Percentiles rank a stretch among this genome's conserved stretches.
These are phyloP conservation scores for Microbotryomycetes sp. DNA, from an alignment of 1,284 basidiomycete genomes.

Conservation along the genomic window DNA sequence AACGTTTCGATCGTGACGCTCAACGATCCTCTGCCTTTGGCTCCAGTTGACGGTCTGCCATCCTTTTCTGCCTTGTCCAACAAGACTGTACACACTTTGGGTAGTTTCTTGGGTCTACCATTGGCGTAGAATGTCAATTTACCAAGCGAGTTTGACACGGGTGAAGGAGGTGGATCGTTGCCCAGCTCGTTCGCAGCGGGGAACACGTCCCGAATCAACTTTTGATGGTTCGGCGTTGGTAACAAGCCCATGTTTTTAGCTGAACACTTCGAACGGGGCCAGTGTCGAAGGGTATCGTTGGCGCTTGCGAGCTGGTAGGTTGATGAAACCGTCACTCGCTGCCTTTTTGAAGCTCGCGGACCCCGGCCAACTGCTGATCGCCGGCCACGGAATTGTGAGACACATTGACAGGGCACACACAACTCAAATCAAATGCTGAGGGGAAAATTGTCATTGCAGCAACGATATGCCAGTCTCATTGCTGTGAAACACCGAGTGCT, in stretches of 20 bases:
- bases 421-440: too few species aligned
- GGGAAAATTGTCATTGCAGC: too few species aligned
- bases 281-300: too few species aligned
- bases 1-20: slow-evolving; percentile 82
- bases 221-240: slow-evolving; percentile 74
- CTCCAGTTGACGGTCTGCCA: slow-evolving; percentile 61
- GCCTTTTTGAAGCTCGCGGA: too few species aligned
- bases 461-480: too few species aligned
- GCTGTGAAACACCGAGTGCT: too few species aligned
- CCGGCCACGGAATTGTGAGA: too few species aligned
- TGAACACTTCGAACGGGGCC: too few species aligned
- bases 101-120: slow-evolving; percentile 80
- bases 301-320: too few species aligned
- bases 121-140: slow-evolving; percentile 87
- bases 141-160: slow-evolving; percentile 83
- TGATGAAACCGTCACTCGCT: too few species aligned
- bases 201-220: slow-evolving; percentile 83
- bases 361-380: too few species aligned
- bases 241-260: slow-evolving; percentile 34
- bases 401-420: too few species aligned
- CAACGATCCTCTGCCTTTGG: slow-evolving; percentile 64
- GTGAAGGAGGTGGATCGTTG: slow-evolving; percentile 53
- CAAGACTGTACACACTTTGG: slow-evolving; percentile 75
- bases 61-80: slow-evolving; percentile 69
- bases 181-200: slow-evolving; percentile 47